phyloP scores from a whole-genome alignment of 2,329 filamentous ascomycete species.

The Incumbomyces delicatus region DNA sequence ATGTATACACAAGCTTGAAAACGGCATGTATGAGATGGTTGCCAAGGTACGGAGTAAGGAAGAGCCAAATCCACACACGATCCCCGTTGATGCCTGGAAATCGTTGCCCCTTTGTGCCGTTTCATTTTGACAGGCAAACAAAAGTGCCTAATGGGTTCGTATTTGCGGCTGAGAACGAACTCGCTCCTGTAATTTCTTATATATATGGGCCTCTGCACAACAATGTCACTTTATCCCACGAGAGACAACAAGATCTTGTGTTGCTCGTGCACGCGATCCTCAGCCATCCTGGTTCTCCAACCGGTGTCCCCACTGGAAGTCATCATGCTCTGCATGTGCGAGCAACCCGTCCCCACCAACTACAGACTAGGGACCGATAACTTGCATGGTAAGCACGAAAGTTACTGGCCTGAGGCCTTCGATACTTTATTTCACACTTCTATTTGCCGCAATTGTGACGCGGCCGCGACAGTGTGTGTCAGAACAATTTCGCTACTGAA shows the following conservation, averaged over 20 bases:
- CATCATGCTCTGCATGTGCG: slow-evolving; percentile 1
- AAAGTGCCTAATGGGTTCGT: neutral
- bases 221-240: too few species aligned
- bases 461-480: neutral
- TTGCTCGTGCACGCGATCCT: too few species aligned
- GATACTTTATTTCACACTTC: neutral
- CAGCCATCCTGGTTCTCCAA: neutral
- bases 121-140: too few species aligned
- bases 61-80: too few species aligned
- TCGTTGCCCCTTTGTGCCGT: neutral
- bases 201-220: too few species aligned
- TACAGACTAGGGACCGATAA: slow-evolving; percentile 2
- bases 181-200: neutral
- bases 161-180: neutral
- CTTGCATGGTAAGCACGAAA: slow-evolving; percentile 1
- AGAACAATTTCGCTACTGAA: neutral
- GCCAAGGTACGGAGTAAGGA: too few species aligned
- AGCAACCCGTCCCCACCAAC: neutral
- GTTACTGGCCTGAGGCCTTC: slow-evolving; percentile 1
- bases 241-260: too few species aligned
- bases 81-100: neutral
- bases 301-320: neutral
- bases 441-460: neutral
- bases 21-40: too few species aligned
- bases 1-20: too few species aligned